These are phyloP conservation scores for Rutidosis leptorrhynchoides DNA, from an alignment of 129 eudicot species.

Conservation along the genomic window DNA sequence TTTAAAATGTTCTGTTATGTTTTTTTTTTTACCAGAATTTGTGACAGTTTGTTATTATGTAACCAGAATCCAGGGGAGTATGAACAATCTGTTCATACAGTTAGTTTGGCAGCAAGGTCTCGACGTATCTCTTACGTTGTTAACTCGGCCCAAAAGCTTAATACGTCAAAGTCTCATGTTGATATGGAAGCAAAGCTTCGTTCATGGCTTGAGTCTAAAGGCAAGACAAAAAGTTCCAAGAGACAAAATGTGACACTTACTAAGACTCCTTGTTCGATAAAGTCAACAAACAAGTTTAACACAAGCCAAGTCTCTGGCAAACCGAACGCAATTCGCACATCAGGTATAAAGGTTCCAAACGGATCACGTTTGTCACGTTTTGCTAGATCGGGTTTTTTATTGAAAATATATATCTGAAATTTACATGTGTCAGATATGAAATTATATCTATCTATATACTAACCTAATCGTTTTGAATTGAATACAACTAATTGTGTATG, in stretches of 20 bases:
- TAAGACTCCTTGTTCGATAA: slow-evolving; percentile 51
- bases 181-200: slow-evolving; percentile 88
- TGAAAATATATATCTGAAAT: not conserved
- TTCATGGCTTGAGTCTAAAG: slow-evolving; percentile 92
- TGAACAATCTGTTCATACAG: slow-evolving; percentile 87
- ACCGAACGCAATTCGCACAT: slow-evolving; percentile 34
- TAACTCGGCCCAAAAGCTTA: slow-evolving; percentile 46
- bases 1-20: not conserved
- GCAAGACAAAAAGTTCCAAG: slow-evolving; percentile 53
- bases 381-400: not conserved
- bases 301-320: slow-evolving; percentile 28
- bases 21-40: not conserved
- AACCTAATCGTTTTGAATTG: not conserved
- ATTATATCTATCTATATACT: not conserved
- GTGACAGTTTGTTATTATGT: slow-evolving; percentile 2
- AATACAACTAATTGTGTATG: not conserved
- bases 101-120: slow-evolving; percentile 91
- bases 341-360: slow-evolving; percentile 31
- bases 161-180: slow-evolving; percentile 48
- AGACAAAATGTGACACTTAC: slow-evolving; percentile 26
- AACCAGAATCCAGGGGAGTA: slow-evolving; percentile 91
- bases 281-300: slow-evolving; percentile 39
- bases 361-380: not conserved
- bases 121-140: slow-evolving; percentile 59
- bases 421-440: not conserved